Evolutionary conservation across 2,329 filamentous ascomycete genomes (phyloP), one percentile per base, ranked within the genome.

Genomic region (Gliomastix tumulicola): DNA sequence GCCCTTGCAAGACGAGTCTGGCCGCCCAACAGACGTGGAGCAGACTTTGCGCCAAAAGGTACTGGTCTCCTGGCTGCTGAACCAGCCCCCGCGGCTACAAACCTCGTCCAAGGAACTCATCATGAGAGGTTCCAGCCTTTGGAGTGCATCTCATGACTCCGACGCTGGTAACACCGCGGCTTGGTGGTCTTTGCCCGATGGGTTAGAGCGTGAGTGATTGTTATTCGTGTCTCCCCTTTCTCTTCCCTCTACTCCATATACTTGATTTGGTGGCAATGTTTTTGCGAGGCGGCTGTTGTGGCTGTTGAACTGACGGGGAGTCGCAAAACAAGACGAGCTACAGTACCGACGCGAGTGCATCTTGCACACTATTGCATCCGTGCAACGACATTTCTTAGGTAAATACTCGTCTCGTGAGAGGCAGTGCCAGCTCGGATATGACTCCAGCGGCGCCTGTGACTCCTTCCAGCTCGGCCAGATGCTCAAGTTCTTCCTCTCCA

Each of bases 381-480:
- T 88, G 2, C 81, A 81, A 41, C 65, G 66, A 1, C 77, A 88
- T 53, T 88, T 87, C 39, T 60, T 88, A 4, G 53, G 56, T 7
- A 61, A 84, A 0, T 88, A 88, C 54, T 75, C 76, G 2, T 83
- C 82, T 9, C 75, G 79, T n/a, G 69, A 61, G 21, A 59, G 65
- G 7, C 84, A 88, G 53, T 88, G 84, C 56, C 78, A 77, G 48
- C 69, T 87, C 0, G 83, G 84, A 36, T 88, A 88, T 56, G 82
- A 86, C 49, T 79, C 77, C 3, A 84, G 78, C 42, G 59, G 72
- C 3, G 76, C 82, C 30, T 88, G 84, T 55, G 84, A 89, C 59
- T 80, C 78, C 3, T 89, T 83, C 50, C 84, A 89, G 57, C 71
- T 89, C 2, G 84, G 84, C 17, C 82, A 88, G 58, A 85, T 85